Evolutionary conservation across 1,139 yeast genomes (phyloP), one percentile per base, ranked within the genome.

Genomic region (Spathaspora jeffriesii): DNA sequence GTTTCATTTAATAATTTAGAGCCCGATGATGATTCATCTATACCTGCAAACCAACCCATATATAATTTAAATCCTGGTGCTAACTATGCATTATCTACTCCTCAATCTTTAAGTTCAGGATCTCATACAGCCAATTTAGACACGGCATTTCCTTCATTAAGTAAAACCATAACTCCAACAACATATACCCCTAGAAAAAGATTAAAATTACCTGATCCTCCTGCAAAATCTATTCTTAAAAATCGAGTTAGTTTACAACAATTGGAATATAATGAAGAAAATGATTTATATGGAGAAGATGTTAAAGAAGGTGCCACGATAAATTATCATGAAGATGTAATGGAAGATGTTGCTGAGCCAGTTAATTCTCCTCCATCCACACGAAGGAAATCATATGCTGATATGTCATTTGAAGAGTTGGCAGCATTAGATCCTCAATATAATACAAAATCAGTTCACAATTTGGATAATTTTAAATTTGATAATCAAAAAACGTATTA

Each of bases 381-480:
- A 39, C 62, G 81, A 42, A 70, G 82, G 52, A 82, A 82, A 59
- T 79, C 85, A 30, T 77, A 82, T 54, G 77, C 81, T 11, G 85
- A 77, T 3, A 80, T 85, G 88, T 73, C 86, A 4, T 74, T 79
- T 58, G 85, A 81, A 53, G 90, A 85, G 60, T 66, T 85, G 44
- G 65, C 82, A 57, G 82, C 78, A 4, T 62, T 84, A 57, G 91
- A 84, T 61, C 73, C 79, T 2, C 87, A 82, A 55, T 84, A 71
- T 56, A 57, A 66, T 23, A 64, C 75, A 11, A 63, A 60, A 50
- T 62, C 71, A 9, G 57, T 63, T 4, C 55, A 67, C 15, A 65
- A 71, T 44, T 59, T 73, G 43, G 67, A 68, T 47, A 61, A 66
- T 50, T 73, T 71, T 57, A 73, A 72, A 53, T 75, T 75, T 52